phyloP scores from a whole-genome alignment of 2,329 filamentous ascomycete species.

The Verruconis gallopava region DNA sequence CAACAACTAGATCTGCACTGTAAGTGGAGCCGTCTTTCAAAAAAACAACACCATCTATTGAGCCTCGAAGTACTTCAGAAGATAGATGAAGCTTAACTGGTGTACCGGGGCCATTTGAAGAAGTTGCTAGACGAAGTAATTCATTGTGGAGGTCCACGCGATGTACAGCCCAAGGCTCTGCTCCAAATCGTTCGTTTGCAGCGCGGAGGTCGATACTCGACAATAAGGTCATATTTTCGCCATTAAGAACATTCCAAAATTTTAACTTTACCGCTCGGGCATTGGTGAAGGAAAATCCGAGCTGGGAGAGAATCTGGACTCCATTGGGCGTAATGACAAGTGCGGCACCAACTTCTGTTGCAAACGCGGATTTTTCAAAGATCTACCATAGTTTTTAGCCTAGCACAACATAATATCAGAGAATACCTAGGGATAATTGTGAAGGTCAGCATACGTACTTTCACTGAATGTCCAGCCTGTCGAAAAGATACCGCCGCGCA shows the following conservation, averaged over 20 bases:
- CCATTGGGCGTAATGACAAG: constrained; percentile 29
- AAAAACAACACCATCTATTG: constrained; percentile 5
- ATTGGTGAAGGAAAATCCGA: constrained; percentile 10
- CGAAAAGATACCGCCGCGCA: constrained; percentile 41
- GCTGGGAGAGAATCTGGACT: constrained; percentile 6
- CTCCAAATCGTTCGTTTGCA: background rate
- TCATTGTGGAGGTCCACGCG: constrained; percentile 6
- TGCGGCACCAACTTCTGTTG: constrained; percentile 30
- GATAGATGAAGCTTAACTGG: constrained; percentile 1
- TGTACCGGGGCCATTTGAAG: background rate
- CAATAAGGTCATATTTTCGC: background rate
- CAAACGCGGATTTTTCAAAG: constrained; percentile 20
- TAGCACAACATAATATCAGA: background rate
- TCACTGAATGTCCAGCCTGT: constrained; percentile 37
- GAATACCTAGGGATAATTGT: constrained; percentile 6
- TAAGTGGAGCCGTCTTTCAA: constrained; percentile 9
- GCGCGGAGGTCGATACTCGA: background rate
- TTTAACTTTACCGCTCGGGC: constrained; percentile 4
- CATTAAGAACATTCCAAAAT: background rate
- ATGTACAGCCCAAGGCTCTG: background rate
- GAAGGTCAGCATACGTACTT: constrained; percentile 11
- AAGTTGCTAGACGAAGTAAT: constrained; percentile 6
- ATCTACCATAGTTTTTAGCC: too few relatives aligned
- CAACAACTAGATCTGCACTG: constrained; percentile 10
- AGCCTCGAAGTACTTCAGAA: constrained; percentile 1